Percentiles rank a stretch among this genome's conserved stretches.
Conservation (phyloP, 495 filamentous ascomycete species). For the Talaromyces adpressus region DNA sequence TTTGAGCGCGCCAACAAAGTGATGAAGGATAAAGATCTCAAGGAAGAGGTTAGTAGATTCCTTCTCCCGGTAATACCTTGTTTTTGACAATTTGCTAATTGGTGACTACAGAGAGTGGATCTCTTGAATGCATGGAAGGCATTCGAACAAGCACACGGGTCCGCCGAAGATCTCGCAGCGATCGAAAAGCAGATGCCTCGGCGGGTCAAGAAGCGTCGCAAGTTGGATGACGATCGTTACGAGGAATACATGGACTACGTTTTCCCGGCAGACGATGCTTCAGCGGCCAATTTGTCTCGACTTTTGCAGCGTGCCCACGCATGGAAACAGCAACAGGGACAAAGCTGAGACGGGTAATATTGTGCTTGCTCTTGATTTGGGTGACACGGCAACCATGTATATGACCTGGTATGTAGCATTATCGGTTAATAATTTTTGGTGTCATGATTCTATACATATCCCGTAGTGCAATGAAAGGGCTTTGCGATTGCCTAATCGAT, state of each 20-base stretch:
- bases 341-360: constrained; percentile 2
- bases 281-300: constrained; percentile 74
- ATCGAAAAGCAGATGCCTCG: constrained; percentile 91
- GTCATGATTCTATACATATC: not conserved
- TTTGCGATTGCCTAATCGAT: not conserved
- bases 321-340: constrained; percentile 66
- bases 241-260: constrained; percentile 98
- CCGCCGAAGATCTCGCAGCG: constrained; percentile 68
- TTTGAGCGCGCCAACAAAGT: constrained; percentile 83
- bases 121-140: constrained; percentile 85
- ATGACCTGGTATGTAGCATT: not conserved
- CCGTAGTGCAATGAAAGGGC: not conserved
- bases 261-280: constrained; percentile 93
- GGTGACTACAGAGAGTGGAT: constrained; percentile 55
- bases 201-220: constrained; percentile 87
- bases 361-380: not conserved
- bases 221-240: constrained; percentile 88
- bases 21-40: constrained; percentile 88
- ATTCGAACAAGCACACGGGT: constrained; percentile 82
- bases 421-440: not conserved
- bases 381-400: not conserved
- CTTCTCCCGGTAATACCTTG: not conserved
- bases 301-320: constrained; percentile 76
- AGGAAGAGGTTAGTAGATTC: constrained; percentile 62
- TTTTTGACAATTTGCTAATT: constrained; percentile 21